Evolutionary conservation across 2,329 filamentous ascomycete genomes (phyloP).

Genomic region (Bipolaris bicolor): DNA sequence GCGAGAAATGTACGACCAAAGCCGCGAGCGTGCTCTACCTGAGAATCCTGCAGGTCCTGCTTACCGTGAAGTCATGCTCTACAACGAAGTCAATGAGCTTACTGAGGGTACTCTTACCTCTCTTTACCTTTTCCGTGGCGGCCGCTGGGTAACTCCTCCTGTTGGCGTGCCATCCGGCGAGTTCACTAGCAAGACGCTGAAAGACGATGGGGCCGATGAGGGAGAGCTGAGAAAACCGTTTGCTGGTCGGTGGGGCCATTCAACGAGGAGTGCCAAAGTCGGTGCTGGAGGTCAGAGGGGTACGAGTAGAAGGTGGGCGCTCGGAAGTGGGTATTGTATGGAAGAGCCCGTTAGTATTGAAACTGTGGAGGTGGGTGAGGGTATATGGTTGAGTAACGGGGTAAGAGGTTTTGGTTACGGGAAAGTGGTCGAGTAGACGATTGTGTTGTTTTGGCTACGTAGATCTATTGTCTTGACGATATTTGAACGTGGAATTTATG

Average conservation of each 20-base stretch:
- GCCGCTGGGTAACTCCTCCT: slow-evolving; percentile 80
- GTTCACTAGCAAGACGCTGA: slow-evolving; percentile 28
- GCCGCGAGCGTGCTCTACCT: slow-evolving; percentile 67
- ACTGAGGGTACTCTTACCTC: slow-evolving; percentile 89
- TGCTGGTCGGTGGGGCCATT: slow-evolving; percentile 48
- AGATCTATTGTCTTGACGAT: background rate
- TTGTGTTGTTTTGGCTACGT: background rate
- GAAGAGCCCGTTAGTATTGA: slow-evolving; percentile 67
- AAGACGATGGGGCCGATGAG: slow-evolving; percentile 34
- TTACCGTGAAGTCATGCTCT: slow-evolving; percentile 74
- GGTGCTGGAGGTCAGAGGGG: slow-evolving; percentile 81
- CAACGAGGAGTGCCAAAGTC: slow-evolving; percentile 52
- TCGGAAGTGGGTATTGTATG: slow-evolving; percentile 69
- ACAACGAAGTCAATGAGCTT: slow-evolving; percentile 68
- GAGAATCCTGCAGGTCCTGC: slow-evolving; percentile 27
- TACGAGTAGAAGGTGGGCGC: slow-evolving; percentile 81
- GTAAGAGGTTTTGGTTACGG: slow-evolving; percentile 72
- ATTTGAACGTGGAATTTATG: background rate
- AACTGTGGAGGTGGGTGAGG: slow-evolving; percentile 72
- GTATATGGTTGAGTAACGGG: slow-evolving; percentile 88
- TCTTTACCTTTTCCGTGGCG: slow-evolving; percentile 76
- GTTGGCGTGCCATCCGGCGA: slow-evolving; percentile 44
- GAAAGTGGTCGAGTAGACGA: slow-evolving; percentile 36
- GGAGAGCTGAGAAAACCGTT: slow-evolving; percentile 46
- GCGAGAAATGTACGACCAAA: slow-evolving; percentile 72